Base-by-base conservation (phyloP, 768 basidiomycete genomes). In the Cubamyces lactineus region DNA sequence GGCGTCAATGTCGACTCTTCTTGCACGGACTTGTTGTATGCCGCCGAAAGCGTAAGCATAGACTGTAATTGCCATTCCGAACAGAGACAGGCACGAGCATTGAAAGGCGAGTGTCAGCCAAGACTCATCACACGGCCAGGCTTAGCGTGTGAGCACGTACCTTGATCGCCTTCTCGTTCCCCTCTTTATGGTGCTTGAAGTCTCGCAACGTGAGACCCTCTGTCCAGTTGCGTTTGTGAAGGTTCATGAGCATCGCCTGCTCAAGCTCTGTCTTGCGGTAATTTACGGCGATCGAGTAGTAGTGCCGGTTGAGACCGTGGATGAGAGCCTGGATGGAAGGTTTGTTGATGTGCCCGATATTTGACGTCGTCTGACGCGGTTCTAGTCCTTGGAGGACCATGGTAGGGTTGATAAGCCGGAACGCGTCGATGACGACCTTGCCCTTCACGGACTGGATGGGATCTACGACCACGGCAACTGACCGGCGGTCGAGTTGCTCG, bases 201-300 rank as follows among this genome's bases (percentile, higher is more conserved):
- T 98, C 95, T 43, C 87, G 83, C 71, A 99, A 75, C 73, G 91
- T 93, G 66, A 99, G 78, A 1, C 96, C 97, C 74, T 98, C 96
- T 2, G 97, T 98, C 97, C 97, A 99, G 72, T 97, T 96, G 70
- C 94, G 83, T 76, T 98, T 98, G 80, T 99, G 97, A 69, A 99
- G 78, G 75, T 98, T 99, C 91, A 98, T 94, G 67, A 99, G 77
- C 97, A 99, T 99, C 17, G 91, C 86, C 73, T 99, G 97, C 76
- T 99, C 97, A 2, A 96, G 85, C 73, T 98, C 96, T 28, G 96
- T 98, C 81, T 98, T 98, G 68, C 96, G 87, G 77, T 98, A 98
- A 75, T 96, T 95, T 64, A 99, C 96, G 7, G 91, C 94, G 66
- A 99, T 95, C 53, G 90, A 92, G 80, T 99, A 99, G 74, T 99